Conservation (phyloP, 306 rosid species). For the Cucurbita moschata region DNA sequence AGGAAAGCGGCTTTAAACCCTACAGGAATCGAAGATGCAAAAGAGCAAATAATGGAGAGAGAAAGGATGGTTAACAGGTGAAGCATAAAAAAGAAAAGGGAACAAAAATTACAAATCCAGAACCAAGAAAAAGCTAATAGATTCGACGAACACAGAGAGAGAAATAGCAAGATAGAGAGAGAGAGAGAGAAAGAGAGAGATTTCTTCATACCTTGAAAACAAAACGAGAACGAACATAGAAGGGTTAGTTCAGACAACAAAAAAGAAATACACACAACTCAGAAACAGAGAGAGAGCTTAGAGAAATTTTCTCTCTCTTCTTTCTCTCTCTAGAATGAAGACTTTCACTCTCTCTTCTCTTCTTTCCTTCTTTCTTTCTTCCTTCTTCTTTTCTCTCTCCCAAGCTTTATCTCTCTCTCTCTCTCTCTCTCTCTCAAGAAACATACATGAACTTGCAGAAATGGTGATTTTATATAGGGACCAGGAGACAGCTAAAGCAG, state of each 20-base stretch:
- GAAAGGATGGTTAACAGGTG: slow-evolving; percentile 4
- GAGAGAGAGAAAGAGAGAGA: slow-evolving; percentile 8
- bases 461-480: slow-evolving; percentile 47
- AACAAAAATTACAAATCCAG: slow-evolving; percentile 15
- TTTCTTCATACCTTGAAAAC: slow-evolving; percentile 51
- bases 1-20: slow-evolving; percentile 55
- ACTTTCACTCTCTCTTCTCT: slow-evolving; percentile 21
- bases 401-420: slow-evolving; percentile 25
- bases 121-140: slow-evolving; percentile 30
- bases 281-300: slow-evolving; percentile 25
- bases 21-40: slow-evolving; percentile 23
- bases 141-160: slow-evolving; percentile 33
- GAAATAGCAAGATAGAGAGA: background rate
- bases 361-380: background rate
- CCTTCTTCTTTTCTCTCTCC: slow-evolving; percentile 18
- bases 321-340: slow-evolving; percentile 7
- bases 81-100: slow-evolving; percentile 12
- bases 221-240: slow-evolving; percentile 22
- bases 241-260: slow-evolving; percentile 21
- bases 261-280: slow-evolving; percentile 16
- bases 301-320: slow-evolving; percentile 40
- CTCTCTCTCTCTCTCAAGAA: slow-evolving; percentile 26
- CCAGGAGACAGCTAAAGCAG: slow-evolving; percentile 37
- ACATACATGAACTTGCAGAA: slow-evolving; percentile 42
- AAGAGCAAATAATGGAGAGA: background rate